phyloP scores from a whole-genome alignment of 257 asterid species.

The Ilex asprella region DNA sequence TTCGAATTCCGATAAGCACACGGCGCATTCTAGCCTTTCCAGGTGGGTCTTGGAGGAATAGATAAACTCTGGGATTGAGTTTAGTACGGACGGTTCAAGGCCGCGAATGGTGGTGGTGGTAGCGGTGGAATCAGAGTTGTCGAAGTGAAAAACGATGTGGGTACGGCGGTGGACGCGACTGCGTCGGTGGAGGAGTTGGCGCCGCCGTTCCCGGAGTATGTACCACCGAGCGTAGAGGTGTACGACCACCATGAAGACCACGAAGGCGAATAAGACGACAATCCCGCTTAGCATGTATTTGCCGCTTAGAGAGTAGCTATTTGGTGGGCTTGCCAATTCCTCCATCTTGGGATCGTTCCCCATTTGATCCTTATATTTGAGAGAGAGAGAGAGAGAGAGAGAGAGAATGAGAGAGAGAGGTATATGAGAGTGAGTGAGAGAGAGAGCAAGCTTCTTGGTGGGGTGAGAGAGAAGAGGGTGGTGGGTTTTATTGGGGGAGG shows the following conservation, averaged over 20 bases:
- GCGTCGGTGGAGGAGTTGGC: conserved; percentile 45
- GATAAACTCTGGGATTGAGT: conserved; percentile 44
- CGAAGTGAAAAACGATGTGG: conserved; percentile 44
- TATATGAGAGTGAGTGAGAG: no score
- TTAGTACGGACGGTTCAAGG: conserved; percentile 48
- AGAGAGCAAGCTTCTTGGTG: not conserved
- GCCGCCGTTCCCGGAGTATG: conserved; percentile 43
- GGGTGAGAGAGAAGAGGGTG: conserved; percentile 1
- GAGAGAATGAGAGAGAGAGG: no score
- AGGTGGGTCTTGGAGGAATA: conserved; percentile 28
- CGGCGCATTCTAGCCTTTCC: conserved; percentile 55
- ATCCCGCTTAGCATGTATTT: conserved; percentile 64
- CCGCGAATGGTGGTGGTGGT: conserved; percentile 34
- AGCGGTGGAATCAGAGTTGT: conserved; percentile 18
- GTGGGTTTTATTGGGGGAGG: not conserved
- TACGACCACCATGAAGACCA: conserved; percentile 51
- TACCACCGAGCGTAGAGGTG: conserved; percentile 58
- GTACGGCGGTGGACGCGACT: conserved; percentile 26
- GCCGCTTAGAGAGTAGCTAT: conserved; percentile 48
- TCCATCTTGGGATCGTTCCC: not conserved
- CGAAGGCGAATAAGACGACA: conserved; percentile 44
- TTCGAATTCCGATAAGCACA: conserved; percentile 67
- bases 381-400: not conserved
- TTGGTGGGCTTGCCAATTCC: conserved; percentile 5
- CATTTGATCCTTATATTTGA: conserved; percentile 4